Evolutionary conservation across 1,284 basidiomycete species (phyloP).

Genomic region (Butyriboletus regius): DNA sequence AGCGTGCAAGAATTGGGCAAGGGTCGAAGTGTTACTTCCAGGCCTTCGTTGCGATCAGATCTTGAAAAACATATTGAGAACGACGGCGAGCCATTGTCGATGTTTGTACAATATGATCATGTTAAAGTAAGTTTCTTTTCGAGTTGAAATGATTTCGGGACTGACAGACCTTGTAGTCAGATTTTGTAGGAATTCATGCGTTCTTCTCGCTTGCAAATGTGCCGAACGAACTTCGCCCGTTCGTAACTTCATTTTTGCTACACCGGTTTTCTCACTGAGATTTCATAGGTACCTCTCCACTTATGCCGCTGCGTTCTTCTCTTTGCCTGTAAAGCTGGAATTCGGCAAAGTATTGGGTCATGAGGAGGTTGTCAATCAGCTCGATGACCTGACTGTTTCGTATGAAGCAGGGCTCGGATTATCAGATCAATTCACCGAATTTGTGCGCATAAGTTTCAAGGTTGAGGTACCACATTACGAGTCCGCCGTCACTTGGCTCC

Average conservation of each 20-base stretch:
- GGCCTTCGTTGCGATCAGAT: slow-evolving; percentile 26
- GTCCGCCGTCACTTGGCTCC: slow-evolving; percentile 78
- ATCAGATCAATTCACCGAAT: slow-evolving; percentile 66
- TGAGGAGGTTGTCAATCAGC: slow-evolving; percentile 84
- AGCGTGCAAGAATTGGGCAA: slow-evolving; percentile 61
- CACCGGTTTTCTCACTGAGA: slow-evolving; percentile 6
- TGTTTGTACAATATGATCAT: slow-evolving; percentile 88
- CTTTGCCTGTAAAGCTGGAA: slow-evolving; percentile 71
- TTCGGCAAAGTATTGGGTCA: slow-evolving; percentile 69
- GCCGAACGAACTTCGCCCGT: slow-evolving; percentile 71
- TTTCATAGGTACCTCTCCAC: slow-evolving; percentile 62
- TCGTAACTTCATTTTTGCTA: slow-evolving; percentile 29
- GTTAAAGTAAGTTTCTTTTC: slow-evolving; percentile 54
- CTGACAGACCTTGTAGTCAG: slow-evolving; percentile 54
- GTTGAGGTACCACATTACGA: slow-evolving; percentile 79
- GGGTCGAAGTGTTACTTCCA: slow-evolving; percentile 34
- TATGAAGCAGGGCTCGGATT: slow-evolving; percentile 76
- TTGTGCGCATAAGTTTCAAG: slow-evolving; percentile 71
- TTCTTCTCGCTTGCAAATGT: slow-evolving; percentile 70
- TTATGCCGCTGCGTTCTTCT: slow-evolving; percentile 86
- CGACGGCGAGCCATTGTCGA: slow-evolving; percentile 69
- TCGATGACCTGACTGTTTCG: slow-evolving; percentile 87
- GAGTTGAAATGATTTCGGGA: slow-evolving; percentile 2
- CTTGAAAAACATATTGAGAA: slow-evolving; percentile 63
- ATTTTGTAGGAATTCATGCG: slow-evolving; percentile 81